A percentile compares a stretch with the other conserved stretches of the same genome.
phyloP scores from a whole-genome alignment of 2,329 filamentous ascomycete genomes.

The Parastagonospora nodorum region DNA sequence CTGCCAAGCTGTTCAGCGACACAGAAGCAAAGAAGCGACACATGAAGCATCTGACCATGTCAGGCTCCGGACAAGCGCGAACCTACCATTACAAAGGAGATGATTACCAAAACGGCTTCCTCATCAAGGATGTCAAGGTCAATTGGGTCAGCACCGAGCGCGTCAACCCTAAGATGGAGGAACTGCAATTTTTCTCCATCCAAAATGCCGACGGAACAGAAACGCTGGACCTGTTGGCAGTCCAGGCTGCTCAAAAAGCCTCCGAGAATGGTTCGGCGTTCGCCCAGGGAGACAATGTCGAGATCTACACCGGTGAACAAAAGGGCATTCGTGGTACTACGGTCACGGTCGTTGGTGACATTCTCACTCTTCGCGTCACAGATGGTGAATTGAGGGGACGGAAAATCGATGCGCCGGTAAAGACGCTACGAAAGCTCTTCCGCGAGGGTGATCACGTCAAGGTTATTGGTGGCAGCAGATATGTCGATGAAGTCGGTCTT shows the following conservation, averaged over 20 bases:
- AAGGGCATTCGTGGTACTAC: slow-evolving; percentile 87
- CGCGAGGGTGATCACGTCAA: slow-evolving; percentile 95
- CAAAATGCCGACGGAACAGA: slow-evolving; percentile 90
- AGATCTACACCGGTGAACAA: slow-evolving; percentile 95
- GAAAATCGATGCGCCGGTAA: slow-evolving; percentile 88
- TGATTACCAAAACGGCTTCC: slow-evolving; percentile 89
- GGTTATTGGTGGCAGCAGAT: slow-evolving; percentile 94
- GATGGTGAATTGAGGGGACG: slow-evolving; percentile 83
- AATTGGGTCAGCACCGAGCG: slow-evolving; percentile 84
- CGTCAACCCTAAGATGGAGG: slow-evolving; percentile 90
- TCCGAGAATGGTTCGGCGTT: slow-evolving; percentile 82
- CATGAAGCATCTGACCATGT: slow-evolving; percentile 63
- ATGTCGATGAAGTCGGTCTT: slow-evolving; percentile 94
- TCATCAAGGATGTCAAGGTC: slow-evolving; percentile 92
- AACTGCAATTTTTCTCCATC: slow-evolving; percentile 91
- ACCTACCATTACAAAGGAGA: slow-evolving; percentile 86
- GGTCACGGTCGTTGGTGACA: slow-evolving; percentile 84
- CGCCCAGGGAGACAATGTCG: slow-evolving; percentile 91
- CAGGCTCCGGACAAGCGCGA: slow-evolving; percentile 63
- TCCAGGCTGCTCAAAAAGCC: slow-evolving; percentile 88
- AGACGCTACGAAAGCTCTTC: slow-evolving; percentile 91
- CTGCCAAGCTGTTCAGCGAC: slow-evolving; percentile 91
- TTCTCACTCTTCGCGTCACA: slow-evolving; percentile 84
- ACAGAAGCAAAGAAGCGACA: slow-evolving; percentile 89
- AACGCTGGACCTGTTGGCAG: slow-evolving; percentile 87